Conservation (phyloP, 2,329 filamentous ascomycete species). For the Hortaea werneckii region DNA sequence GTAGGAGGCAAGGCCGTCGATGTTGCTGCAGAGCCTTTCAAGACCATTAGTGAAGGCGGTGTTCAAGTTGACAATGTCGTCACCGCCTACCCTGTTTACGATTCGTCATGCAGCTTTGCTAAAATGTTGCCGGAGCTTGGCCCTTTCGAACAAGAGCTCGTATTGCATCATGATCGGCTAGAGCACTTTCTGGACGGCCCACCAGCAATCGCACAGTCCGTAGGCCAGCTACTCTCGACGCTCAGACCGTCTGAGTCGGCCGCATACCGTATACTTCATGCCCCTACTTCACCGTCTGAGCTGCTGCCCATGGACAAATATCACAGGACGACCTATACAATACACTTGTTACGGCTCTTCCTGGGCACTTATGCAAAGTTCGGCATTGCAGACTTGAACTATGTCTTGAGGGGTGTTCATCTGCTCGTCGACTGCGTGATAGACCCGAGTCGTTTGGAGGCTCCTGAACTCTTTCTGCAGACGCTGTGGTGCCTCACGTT, state of each 20-base stretch:
- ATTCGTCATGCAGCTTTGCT: conserved; percentile 13
- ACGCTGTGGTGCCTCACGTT: conserved; percentile 12
- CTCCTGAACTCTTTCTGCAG: conserved; percentile 5
- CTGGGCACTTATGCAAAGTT: conserved; percentile 30
- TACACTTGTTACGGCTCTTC: conserved; percentile 56
- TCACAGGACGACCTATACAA: conserved; percentile 57
- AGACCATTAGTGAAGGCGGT: conserved; percentile 11
- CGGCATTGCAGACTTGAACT: conserved; percentile 19
- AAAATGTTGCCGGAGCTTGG: conserved; percentile 19
- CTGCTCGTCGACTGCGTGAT: conserved; percentile 16
- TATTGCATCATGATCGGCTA: conserved; percentile 72
- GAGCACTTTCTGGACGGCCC: conserved; percentile 61
- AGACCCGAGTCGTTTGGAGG: conserved; percentile 8
- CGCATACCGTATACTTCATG: conserved; percentile 47
- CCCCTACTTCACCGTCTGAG: conserved; percentile 43
- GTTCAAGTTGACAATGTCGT: conserved; percentile 14
- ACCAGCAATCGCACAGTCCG: conserved; percentile 47
- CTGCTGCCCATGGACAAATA: conserved; percentile 61
- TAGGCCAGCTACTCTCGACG: conserved; percentile 56
- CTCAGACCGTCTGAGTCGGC: conserved; percentile 19
- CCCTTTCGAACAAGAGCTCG: conserved; percentile 65
- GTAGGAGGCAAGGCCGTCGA: conserved; percentile 15
- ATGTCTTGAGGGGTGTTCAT: conserved; percentile 17
- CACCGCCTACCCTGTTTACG: conserved; percentile 17
- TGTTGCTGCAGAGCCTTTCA: conserved; percentile 4